A percentile compares a stretch with the other conserved stretches of the same genome.
phyloP scores from a whole-genome alignment of 768 basidiomycete species.

The Candolleomyces aberdarensis region DNA sequence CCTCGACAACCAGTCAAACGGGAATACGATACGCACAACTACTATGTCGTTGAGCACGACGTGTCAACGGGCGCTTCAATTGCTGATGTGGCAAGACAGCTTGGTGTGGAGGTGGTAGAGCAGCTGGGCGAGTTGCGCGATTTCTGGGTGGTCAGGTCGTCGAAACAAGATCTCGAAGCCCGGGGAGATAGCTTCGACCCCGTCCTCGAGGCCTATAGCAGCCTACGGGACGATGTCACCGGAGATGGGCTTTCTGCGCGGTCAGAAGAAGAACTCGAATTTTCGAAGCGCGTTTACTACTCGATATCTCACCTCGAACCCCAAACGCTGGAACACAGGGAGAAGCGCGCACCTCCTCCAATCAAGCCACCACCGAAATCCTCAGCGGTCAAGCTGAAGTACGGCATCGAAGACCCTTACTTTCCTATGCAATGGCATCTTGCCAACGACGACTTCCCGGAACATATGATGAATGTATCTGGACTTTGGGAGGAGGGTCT shows the following conservation, averaged over 20 bases:
- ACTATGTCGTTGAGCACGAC: slow-evolving; percentile 76
- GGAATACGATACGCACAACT: slow-evolving; percentile 62
- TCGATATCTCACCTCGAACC: slow-evolving; percentile 57
- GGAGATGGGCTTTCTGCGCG: slow-evolving; percentile 28
- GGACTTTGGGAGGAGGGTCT: slow-evolving; percentile 87
- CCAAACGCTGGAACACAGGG: slow-evolving; percentile 63
- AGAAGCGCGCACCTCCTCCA: slow-evolving; percentile 70
- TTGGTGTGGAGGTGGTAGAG: slow-evolving; percentile 85
- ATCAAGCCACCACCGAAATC: slow-evolving; percentile 34
- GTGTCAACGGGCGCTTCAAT: slow-evolving; percentile 47
- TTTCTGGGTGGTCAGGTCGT: slow-evolving; percentile 77
- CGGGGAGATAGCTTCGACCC: slow-evolving; percentile 24
- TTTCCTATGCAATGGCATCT: slow-evolving; percentile 92
- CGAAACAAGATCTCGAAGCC: slow-evolving; percentile 33
- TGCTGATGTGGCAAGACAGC: slow-evolving; percentile 49
- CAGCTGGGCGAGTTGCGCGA: slow-evolving; percentile 77
- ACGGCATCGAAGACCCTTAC: slow-evolving; percentile 76
- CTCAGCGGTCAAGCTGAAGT: slow-evolving; percentile 47
- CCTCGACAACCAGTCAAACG: slow-evolving; percentile 44
- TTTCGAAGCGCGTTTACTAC: slow-evolving; percentile 41
- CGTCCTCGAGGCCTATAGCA: slow-evolving; percentile 48
- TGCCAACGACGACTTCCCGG: slow-evolving; percentile 67
- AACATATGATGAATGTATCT: slow-evolving; percentile 88
- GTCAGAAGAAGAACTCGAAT: slow-evolving; percentile 21
- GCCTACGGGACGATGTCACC: slow-evolving; percentile 21